Evolutionary conservation across 768 basidiomycete species (phyloP), one percentile per base, ranked within the genome.

Genomic region (Guyanaporus albipodus): DNA sequence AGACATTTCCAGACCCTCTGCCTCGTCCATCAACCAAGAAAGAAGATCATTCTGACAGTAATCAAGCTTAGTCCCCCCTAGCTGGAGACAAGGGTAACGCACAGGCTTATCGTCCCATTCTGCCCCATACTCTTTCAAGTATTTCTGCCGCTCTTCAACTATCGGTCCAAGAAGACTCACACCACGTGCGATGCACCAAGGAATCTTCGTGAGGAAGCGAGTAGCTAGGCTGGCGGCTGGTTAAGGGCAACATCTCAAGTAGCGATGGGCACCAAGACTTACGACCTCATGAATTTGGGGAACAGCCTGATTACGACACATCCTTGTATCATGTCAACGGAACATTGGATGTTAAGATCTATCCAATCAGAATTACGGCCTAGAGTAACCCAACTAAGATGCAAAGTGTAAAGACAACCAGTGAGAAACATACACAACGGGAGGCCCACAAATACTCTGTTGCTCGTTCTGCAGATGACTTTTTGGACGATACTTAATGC

Each of bases 371-470:
- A 49, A 36, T 76, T 42, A 8, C 72, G 67, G 51, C 75, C 75
- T 77, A 12, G 19, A 38, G 8, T 0, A 6, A 21, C 70, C 18
- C 4, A 24, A 22, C 11, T 32, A 32, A 32, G 31, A 32, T n/a
- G n/a, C 12, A 12, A 32, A 32, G 7, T 2, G 31, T 15, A n/a
- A 11, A 17, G 15, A 0, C 4, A 32, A 17, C 31, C 6, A 8
- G 9, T 23, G 15, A n/a, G 1, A 17, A 24, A 2, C 32, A 11
- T 38, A 76, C 78, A 80, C 4, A 75, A 40, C 3, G 77, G 75
- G 24, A 70, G 58, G 0, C 78, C 80, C 6, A 80, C 72, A 43
- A 80, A 75, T 0, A 70, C 37, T 21, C 46, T 48, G 27, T 42
- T 48, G 22, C n/a, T 38, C 1, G 44, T n/a, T 12, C 44, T 38